Evolutionary conservation across 2,329 filamentous ascomycete genomes (phyloP).

Genomic region (Colletotrichum cuscutae): DNA sequence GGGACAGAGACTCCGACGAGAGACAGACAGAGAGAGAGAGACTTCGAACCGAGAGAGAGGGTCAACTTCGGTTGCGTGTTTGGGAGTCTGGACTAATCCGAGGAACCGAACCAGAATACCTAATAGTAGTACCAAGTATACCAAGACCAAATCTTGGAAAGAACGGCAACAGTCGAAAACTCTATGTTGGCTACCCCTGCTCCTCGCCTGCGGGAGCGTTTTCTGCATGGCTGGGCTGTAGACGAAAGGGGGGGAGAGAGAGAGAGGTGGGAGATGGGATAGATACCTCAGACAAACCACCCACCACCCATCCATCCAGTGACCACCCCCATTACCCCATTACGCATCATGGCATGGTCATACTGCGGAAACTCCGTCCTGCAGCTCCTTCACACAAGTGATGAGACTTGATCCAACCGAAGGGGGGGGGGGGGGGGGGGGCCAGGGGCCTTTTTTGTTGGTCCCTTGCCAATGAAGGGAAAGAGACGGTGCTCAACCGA

Average conservation of each 20-base stretch:
- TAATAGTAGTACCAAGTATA: background rate
- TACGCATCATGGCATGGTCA: background rate
- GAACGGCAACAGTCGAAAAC: constrained; percentile 4
- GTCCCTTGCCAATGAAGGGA: too few relatives aligned
- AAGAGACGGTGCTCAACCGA: too few relatives aligned
- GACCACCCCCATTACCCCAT: background rate
- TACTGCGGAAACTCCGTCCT: background rate
- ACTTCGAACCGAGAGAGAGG: background rate
- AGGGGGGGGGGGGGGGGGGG: background rate
- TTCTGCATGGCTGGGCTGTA: background rate
- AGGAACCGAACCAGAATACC: background rate
- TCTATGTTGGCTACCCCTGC: background rate
- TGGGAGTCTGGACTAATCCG: background rate
- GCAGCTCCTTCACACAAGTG: background rate
- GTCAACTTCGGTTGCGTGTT: background rate
- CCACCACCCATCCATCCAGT: background rate
- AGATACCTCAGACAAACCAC: constrained; percentile 18
- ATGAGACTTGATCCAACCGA: background rate
- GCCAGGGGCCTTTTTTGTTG: too few relatives aligned
- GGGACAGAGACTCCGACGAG: background rate
- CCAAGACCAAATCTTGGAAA: constrained; percentile 3
- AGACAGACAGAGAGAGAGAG: background rate
- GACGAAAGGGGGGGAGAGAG: background rate
- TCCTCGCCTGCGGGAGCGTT: background rate
- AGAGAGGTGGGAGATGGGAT: background rate